A percentile compares a stretch with the other conserved stretches of the same genome.
These are phyloP conservation scores for Osmanthus fragrans DNA, from an alignment of 257 asterid species.

Conservation along the genomic window DNA sequence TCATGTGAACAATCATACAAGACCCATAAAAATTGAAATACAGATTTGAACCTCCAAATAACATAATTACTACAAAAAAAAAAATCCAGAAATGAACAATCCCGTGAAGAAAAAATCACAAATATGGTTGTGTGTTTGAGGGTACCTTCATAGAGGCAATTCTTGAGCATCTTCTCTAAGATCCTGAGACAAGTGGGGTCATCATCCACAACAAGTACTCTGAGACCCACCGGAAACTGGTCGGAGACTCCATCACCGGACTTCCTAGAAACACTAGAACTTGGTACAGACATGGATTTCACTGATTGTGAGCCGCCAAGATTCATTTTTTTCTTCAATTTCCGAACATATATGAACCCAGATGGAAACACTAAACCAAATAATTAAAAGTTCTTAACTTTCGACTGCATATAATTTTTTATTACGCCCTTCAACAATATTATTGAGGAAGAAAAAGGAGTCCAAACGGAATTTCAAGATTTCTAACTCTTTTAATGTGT, in stretches of 20 bases:
- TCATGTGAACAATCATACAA: conserved; percentile 1
- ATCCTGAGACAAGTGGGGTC: conserved; percentile 89
- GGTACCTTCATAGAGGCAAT: conserved; percentile 79
- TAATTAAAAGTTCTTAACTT: background rate
- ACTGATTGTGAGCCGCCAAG: conserved; percentile 46
- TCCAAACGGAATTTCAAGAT: conserved; percentile 1
- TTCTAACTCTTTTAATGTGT: background rate
- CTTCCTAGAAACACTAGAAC: conserved; percentile 56
- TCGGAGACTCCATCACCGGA: conserved; percentile 65
- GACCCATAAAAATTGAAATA: background rate
- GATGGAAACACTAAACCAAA: conserved; percentile 15
- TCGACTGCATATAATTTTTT: background rate
- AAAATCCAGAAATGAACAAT: conserved; percentile 8
- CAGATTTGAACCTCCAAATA: conserved; percentile 17
- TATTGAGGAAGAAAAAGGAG: background rate
- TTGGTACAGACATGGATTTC: conserved; percentile 43
- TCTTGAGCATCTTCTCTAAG: conserved; percentile 86
- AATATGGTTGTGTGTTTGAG: background rate
- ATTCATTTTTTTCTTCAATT: conserved; percentile 54
- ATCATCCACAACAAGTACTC: conserved; percentile 93
- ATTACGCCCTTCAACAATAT: background rate
- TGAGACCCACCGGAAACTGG: conserved; percentile 87
- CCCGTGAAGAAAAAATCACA: conserved; percentile 4
- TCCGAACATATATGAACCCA: conserved; percentile 29
- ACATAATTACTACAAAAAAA: conserved; percentile 3